Conservation (phyloP, 2,329 filamentous ascomycete species). For the Penicillium digitatum region DNA sequence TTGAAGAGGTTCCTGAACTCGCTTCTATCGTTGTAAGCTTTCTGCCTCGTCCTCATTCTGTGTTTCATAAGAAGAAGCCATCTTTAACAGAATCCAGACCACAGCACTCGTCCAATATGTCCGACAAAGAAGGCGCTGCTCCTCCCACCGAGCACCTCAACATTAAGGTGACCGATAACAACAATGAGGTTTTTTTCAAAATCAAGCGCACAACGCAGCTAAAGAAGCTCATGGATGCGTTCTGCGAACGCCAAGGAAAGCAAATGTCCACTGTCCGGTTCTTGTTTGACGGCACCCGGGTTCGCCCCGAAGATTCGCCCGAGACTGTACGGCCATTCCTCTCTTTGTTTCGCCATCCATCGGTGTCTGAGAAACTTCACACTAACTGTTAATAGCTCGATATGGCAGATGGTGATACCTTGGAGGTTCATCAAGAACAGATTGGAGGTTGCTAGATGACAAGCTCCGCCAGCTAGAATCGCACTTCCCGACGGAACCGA, state of each 20-base stretch:
- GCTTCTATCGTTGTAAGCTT: neutral
- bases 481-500: neutral
- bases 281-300: constrained; percentile 90
- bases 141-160: constrained; percentile 78
- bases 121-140: constrained; percentile 17
- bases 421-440: constrained; percentile 98
- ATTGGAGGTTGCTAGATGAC: constrained; percentile 63
- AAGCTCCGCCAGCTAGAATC: neutral
- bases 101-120: constrained; percentile 11
- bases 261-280: constrained; percentile 79
- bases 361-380: constrained; percentile 13
- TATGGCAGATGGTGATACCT: constrained; percentile 91
- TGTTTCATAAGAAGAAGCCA: neutral
- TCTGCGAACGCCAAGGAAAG: constrained; percentile 95
- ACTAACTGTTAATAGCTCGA: constrained; percentile 63
- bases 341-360: neutral
- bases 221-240: constrained; percentile 97
- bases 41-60: neutral
- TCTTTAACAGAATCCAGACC: constrained; percentile 3
- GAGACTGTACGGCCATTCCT: constrained; percentile 67
- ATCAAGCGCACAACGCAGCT: constrained; percentile 96
- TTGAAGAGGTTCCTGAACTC: neutral
- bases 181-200: constrained; percentile 99
- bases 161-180: constrained; percentile 99
- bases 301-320: constrained; percentile 83